Evolutionary conservation across 495 filamentous ascomycete species (phyloP).

Genomic region (Penicillium cinerascens): DNA sequence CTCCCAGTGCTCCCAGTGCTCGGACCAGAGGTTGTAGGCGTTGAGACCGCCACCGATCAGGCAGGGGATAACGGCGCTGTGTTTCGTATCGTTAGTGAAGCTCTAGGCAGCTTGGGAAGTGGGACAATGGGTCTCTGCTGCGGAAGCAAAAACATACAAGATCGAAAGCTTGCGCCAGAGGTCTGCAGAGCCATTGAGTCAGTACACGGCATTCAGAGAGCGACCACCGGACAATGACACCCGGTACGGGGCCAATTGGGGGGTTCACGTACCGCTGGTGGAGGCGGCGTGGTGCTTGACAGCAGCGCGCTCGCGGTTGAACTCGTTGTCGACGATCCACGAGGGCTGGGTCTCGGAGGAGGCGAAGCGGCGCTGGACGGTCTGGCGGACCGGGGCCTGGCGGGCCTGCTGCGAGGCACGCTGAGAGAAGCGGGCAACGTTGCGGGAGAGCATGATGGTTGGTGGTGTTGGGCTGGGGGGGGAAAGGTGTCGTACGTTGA

Average conservation of each 20-base stretch:
- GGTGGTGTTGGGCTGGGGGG: constrained; percentile 17
- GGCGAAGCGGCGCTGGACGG: constrained; percentile 66
- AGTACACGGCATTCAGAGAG: constrained; percentile 16
- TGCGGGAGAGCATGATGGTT: constrained; percentile 59
- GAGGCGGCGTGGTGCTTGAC: constrained; percentile 82
- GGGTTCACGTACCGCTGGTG: constrained; percentile 63
- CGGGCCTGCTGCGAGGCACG: constrained; percentile 58
- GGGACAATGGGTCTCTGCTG: background rate
- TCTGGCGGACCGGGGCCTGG: constrained; percentile 17
- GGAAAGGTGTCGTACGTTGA: constrained; percentile 29
- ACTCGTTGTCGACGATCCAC: constrained; percentile 71
- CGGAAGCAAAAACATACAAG: constrained; percentile 60
- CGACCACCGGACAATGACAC: background rate
- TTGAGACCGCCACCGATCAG: constrained; percentile 69
- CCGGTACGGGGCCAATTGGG: constrained; percentile 3
- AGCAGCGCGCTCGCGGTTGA: constrained; percentile 78
- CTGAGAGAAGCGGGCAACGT: constrained; percentile 56
- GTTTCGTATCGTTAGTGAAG: background rate
- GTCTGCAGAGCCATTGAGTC: constrained; percentile 53
- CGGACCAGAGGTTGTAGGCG: constrained; percentile 83
- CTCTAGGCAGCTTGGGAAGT: background rate
- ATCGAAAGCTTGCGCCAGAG: constrained; percentile 92
- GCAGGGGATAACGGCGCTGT: constrained; percentile 64
- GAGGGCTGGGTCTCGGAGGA: constrained; percentile 47
- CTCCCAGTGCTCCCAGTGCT: constrained; percentile 93